phyloP scores from a whole-genome alignment of 257 asterid genomes.

The Penstemon barbatus region DNA sequence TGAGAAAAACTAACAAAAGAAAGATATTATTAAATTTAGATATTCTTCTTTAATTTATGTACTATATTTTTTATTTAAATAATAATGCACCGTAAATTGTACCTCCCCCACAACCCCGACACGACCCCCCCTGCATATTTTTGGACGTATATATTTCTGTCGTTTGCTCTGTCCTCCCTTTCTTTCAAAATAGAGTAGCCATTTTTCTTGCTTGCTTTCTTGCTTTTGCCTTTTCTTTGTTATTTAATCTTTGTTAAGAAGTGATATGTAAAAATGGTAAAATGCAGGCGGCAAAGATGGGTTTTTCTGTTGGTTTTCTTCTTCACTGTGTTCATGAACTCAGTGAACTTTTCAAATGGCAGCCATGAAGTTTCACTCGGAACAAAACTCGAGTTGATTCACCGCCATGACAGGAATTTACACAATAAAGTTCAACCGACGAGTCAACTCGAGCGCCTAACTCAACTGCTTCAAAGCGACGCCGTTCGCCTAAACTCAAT shows the following conservation, averaged over 20 bases:
- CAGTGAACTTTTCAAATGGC: background rate
- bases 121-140: background rate
- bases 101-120: constrained; percentile 6
- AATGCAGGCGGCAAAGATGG: background rate
- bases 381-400: constrained; percentile 34
- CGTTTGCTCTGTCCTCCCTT: constrained; percentile 26
- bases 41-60: background rate
- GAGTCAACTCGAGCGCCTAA: constrained; percentile 25
- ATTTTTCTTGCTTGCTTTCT: constrained; percentile 5
- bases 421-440: background rate
- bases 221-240: background rate
- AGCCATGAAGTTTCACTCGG: constrained; percentile 27
- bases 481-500: constrained; percentile 33
- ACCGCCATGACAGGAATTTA: constrained; percentile 20
- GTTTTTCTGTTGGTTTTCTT: constrained; percentile 16
- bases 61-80: background rate
- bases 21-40: background rate
- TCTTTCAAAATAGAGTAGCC: constrained; percentile 27
- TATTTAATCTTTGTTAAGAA: background rate
- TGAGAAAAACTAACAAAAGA: constrained; percentile 31
- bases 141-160: constrained; percentile 29
- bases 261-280: constrained; percentile 28
- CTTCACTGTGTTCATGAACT: constrained; percentile 5
- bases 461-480: constrained; percentile 35
- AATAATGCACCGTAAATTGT: constrained; percentile 34